Percentiles rank a stretch among this genome's conserved stretches.
phyloP scores from a whole-genome alignment of 2,329 filamentous ascomycete species.

The Fusarium guadeloupense region DNA sequence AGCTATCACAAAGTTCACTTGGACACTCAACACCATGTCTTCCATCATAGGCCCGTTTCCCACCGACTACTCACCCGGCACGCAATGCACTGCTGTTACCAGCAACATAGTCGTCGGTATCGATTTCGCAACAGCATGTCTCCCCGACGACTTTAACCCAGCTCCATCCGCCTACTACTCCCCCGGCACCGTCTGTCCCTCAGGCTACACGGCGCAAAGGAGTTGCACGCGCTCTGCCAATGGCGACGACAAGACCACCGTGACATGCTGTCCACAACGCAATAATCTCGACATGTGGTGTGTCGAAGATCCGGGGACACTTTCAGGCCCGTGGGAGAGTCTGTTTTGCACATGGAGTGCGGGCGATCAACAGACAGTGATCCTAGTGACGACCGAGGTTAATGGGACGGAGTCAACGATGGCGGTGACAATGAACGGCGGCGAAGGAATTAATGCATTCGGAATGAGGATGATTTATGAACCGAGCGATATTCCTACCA shows the following conservation, averaged over 20 bases:
- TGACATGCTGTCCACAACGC: constrained; percentile 49
- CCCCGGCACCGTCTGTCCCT: constrained; percentile 45
- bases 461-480: constrained; percentile 50
- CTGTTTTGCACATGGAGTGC: constrained; percentile 49
- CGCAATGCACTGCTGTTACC: constrained; percentile 20
- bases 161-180: constrained; percentile 45
- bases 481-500: constrained; percentile 39
- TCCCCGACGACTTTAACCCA: constrained; percentile 44
- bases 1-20: not conserved
- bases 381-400: constrained; percentile 41
- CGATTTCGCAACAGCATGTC: constrained; percentile 42
- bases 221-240: constrained; percentile 43
- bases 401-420: constrained; percentile 37
- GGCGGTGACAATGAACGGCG: constrained; percentile 32
- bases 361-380: constrained; percentile 29
- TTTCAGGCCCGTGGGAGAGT: constrained; percentile 38
- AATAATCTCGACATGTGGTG: constrained; percentile 43
- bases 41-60: constrained; percentile 32
- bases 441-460: constrained; percentile 46
- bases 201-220: constrained; percentile 42
- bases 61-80: constrained; percentile 10
- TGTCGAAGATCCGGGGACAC: constrained; percentile 38
- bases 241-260: constrained; percentile 43
- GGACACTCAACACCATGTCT: not conserved
- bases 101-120: constrained; percentile 31